Base-by-base conservation (phyloP, 208 protist genomes). In the Acanthamoeba castellanii region DNA sequence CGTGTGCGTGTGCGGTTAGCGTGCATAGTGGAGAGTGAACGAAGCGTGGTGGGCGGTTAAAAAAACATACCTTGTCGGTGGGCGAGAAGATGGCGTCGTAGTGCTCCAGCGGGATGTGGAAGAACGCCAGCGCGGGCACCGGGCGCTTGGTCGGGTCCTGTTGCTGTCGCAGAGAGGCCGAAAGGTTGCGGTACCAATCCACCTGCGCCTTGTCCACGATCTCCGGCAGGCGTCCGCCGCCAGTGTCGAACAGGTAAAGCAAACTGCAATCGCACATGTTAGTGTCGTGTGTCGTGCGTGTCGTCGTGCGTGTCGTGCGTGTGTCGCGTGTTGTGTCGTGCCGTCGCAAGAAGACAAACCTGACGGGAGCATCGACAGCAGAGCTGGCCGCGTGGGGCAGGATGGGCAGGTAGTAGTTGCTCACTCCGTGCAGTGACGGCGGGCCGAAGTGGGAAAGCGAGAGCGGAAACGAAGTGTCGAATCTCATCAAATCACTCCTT, bases 371-470 rank as follows among this genome's bases (percentile, higher is more conserved):
- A 14, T 66, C 59, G 57, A 1, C 57, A 25, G 55, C 55, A 2
- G 59, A n/a, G 16, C 55, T 30, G 8, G 16, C 5, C 3, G 13
- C 20, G 27, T 57, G 32, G 50, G 72, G 68, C n/a, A 84, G 81
- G 8, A 96, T 92, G 27, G 95, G 50, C 9, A 96, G 37, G 42
- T 95, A 94, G 32, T 96, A 96, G 47, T 96, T 96, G 92, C 88
- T 93, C 11, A 96, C 52, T 55, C 96, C 96, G 16, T 70, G 78
- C 6, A 96, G 32, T 22, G 42, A 27, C 25, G 4, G 7, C 47
- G 90, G 90, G 9, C 90, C 88, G n/a, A 95, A 94, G 59, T 95
- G 68, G 20, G 93, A 95, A 3, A 45, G 37, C 68, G 91, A 94
- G 25, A 57, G 34, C 27, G 91, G 61, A 25, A 95, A 59, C n/a